Evolutionary conservation across 164 flowering plant species (phyloP).

Genomic region (Magnolia kwangsiensis): DNA sequence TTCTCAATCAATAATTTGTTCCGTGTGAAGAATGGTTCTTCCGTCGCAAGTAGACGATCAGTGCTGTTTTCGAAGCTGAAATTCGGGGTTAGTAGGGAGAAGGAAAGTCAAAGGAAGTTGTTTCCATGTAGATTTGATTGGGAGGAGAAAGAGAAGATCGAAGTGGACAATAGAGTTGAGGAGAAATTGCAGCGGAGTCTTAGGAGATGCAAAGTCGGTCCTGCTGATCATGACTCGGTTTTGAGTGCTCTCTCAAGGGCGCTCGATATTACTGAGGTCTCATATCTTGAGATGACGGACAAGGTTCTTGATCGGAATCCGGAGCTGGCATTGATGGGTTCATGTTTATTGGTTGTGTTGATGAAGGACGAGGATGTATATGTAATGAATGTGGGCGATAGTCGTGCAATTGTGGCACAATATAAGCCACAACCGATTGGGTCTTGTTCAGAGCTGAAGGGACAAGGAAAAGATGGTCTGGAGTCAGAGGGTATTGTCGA

Average conservation of each 20-base stretch:
- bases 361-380: slow-evolving; percentile 99
- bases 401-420: slow-evolving; percentile 95
- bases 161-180: slow-evolving; percentile 39
- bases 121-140: slow-evolving; percentile 74
- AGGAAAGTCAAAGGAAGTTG: slow-evolving; percentile 51
- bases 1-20: slow-evolving; percentile 83
- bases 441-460: slow-evolving; percentile 22
- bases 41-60: slow-evolving; percentile 58
- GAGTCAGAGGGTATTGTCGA: slow-evolving; percentile 60
- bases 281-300: slow-evolving; percentile 88
- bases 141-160: slow-evolving; percentile 62
- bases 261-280: slow-evolving; percentile 69
- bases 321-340: slow-evolving; percentile 96
- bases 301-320: slow-evolving; percentile 80
- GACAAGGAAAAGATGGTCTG: slow-evolving; percentile 22
- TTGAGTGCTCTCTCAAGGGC: slow-evolving; percentile 82
- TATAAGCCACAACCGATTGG: slow-evolving; percentile 41
- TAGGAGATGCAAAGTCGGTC: slow-evolving; percentile 69
- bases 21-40: slow-evolving; percentile 58
- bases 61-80: slow-evolving; percentile 70
- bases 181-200: slow-evolving; percentile 33
- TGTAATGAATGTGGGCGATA: slow-evolving; percentile 98
- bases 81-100: slow-evolving; percentile 59
- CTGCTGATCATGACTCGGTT: slow-evolving; percentile 74
- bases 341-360: slow-evolving; percentile 81